Evolutionary conservation across 345 rosid genomes (phyloP), one percentile per base, ranked within the genome.

Genomic region (Odontarrhena argentea): DNA sequence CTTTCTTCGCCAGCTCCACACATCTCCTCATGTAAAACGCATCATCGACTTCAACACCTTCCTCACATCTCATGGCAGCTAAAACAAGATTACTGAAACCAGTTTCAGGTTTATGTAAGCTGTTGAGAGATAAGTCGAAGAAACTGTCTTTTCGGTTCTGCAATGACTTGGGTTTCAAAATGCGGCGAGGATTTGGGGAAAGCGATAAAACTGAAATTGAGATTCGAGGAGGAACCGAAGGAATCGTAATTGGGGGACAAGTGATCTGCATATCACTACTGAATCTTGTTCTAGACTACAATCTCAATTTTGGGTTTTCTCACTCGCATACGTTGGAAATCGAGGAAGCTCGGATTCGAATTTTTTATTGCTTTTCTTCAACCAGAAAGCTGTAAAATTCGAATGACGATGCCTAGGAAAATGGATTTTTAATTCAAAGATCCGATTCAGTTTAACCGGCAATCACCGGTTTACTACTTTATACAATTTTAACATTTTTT

Each of bases 1-100:
- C 96, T 74, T 55, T 88, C 76, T 82, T 84, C 6, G 99, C 96
- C 18, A 94, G 26, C 75, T 91, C 93, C 67, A 94, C 93, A 38
- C 84, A 82, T 55, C 76, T 83, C 82, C 90, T 84, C 48, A 88
- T 86, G 58, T 91, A 91, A 77, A 79, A 85, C 42, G 60, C 81
- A 74, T 91, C 97, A 57, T 76, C 82, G 0, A 6, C 47, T 24
- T 54, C 68, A 2, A 49, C 40, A 5, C 48, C 55, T 75, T 75
- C 63, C 57, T 70, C 85, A 36, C 71, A 75, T 45, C 73, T 58
- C 51, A 81, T 66, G 60, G 62, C 8, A 37, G 63, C 51, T 38
- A 55, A 54, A 65, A 61, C 69, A 8, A 68, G 24, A 6, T 44
- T 63, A 38, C 51, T 75, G 40, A 41, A 42, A 50, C 42, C 40